phyloP scores from a whole-genome alignment of 371 early-diverging fungal genomes.

The Apophysomyces ossiformis region DNA sequence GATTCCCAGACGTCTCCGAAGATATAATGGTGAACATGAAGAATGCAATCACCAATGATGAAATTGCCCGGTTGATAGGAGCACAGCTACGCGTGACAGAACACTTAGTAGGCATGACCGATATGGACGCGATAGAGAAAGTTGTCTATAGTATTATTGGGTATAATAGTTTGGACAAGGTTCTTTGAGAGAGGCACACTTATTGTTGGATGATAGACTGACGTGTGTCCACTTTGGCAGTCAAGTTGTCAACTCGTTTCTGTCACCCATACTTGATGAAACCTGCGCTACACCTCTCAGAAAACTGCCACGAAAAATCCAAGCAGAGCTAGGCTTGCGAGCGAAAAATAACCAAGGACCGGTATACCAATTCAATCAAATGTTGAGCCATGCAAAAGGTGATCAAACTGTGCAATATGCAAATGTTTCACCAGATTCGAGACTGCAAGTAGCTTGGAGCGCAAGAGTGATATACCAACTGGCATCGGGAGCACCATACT shows the following conservation, averaged over 20 bases:
- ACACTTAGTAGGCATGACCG: background rate
- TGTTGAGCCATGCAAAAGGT: background rate
- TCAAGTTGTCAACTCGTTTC: background rate
- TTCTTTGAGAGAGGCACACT: background rate
- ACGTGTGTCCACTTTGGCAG: conserved; percentile 1
- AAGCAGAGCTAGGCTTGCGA: background rate
- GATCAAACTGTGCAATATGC: background rate
- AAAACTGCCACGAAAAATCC: conserved; percentile 2
- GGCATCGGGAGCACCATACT: background rate
- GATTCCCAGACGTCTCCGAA: background rate
- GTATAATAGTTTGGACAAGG: background rate
- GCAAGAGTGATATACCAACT: conserved; percentile 1
- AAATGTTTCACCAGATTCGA: background rate
- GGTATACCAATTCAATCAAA: background rate
- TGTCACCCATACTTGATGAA: background rate
- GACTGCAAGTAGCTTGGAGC: background rate
- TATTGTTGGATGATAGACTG: background rate
- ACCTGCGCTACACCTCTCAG: background rate
- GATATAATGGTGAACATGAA: background rate
- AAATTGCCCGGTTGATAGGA: background rate
- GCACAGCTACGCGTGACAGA: background rate
- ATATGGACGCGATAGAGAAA: background rate
- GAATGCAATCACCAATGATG: background rate
- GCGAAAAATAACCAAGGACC: background rate
- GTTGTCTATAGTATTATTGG: conserved; percentile 1